Base-by-base conservation (phyloP, 805 yeast species). In the Wickerhamiella dianesei region DNA sequence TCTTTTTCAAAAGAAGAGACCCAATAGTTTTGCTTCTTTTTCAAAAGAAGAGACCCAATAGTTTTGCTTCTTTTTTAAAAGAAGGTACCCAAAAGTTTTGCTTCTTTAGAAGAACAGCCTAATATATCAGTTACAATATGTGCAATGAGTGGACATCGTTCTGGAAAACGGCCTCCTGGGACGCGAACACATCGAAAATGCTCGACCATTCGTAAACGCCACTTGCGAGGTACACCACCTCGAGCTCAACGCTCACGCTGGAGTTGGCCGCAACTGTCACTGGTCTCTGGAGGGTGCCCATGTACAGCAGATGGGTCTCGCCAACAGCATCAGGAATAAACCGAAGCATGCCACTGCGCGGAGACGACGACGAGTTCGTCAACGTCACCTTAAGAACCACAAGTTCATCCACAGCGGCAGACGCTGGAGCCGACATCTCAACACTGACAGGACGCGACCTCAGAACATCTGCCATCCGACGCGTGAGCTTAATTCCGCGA, bases 121-220 rank as follows among this genome's bases (percentile, higher is more conserved):
- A n/a, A n/a, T 25, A 25, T 6, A 25, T 25, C 6, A 36, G 5
- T 36, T 36, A 36, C 17, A 36, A 13, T 2, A 55, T 48, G 43
- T 45, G 49, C 44, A 59, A 16, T 48, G 58, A 29, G 48, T 50
- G 42, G 47, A 50, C 44, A 21, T 48, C 55, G 13, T 51, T 46
- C 21, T 52, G 52, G 32, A 52, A 48, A 12, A 56, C 53, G 5
- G 53, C 46, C 29, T 53, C 58, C 16, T 46, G 48, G 13, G 43
- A 19, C 17, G 47, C 47, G 25, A 57, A 37, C 47, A 71, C 75
- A 46, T 79, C 82, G 52, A 77, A 67, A 13, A 77, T 61, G 0
- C 74, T 73, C 1, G 88, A 85, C 81, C 95, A 80, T 59, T 84
- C 92, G 59, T 80, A 87, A 43, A 76, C 80, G 1, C 96, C 97